Conservation (phyloP, 768 basidiomycete species). For the Auricularia heimuer region DNA sequence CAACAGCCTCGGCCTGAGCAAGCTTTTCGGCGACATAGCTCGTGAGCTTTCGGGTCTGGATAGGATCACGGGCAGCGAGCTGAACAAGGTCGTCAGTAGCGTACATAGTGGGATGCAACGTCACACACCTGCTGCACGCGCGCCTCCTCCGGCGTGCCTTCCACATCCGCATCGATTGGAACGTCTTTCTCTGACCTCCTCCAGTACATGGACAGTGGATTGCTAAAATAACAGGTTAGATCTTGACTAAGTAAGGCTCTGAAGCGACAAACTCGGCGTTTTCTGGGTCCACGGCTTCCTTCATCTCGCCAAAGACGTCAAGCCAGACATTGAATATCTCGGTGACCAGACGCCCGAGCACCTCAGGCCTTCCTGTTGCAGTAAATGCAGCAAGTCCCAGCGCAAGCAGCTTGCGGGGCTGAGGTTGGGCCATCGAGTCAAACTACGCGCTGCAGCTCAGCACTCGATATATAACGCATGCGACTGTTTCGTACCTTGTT, state of each 20-base stretch:
- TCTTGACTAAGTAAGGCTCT: neutral
- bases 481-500: constrained; percentile 44
- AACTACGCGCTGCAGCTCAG: constrained; percentile 42
- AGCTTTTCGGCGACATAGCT: constrained; percentile 47
- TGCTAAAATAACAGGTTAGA: constrained; percentile 18
- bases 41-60: constrained; percentile 58
- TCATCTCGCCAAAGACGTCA: constrained; percentile 80
- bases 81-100: constrained; percentile 21
- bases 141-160: constrained; percentile 66
- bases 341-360: constrained; percentile 56
- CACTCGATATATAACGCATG: constrained; percentile 2
- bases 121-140: constrained; percentile 57
- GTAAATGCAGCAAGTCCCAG: constrained; percentile 74
- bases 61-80: constrained; percentile 63
- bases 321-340: constrained; percentile 84
- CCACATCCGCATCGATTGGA: constrained; percentile 50
- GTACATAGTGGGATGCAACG: neutral
- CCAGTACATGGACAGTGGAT: constrained; percentile 55
- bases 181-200: constrained; percentile 38
- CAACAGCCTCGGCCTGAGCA: constrained; percentile 50
- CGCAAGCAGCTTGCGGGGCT: constrained; percentile 72
- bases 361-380: constrained; percentile 62
- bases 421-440: constrained; percentile 82
- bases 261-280: constrained; percentile 16
- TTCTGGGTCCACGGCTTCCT: constrained; percentile 45